Evolutionary conservation across 2,329 filamentous ascomycete genomes (phyloP).

Genomic region (Helotiales sp.): DNA sequence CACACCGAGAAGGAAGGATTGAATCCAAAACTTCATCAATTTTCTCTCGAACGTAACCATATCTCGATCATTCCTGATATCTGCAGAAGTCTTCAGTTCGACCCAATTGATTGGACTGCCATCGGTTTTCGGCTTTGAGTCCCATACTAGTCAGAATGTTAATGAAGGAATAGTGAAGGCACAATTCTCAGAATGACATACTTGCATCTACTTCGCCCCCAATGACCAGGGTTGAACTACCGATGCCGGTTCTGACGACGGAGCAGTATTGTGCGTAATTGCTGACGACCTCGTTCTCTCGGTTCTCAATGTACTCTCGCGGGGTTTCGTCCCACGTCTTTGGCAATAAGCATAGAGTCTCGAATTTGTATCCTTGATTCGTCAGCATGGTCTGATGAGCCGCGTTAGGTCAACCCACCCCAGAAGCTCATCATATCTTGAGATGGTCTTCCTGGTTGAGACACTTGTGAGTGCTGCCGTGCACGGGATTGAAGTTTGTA

Average conservation of each 20-base stretch:
- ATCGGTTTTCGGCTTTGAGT: conserved; percentile 67
- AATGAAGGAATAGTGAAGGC: neutral
- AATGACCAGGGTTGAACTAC: conserved; percentile 71
- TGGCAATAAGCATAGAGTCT: conserved; percentile 77
- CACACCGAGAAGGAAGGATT: conserved; percentile 91
- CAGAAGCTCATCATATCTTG: conserved; percentile 89
- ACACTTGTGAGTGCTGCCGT: conserved; percentile 52
- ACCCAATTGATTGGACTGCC: conserved; percentile 81
- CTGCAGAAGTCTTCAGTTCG: conserved; percentile 87
- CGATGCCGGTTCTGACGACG: conserved; percentile 85
- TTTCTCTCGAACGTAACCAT: conserved; percentile 81
- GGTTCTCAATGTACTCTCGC: conserved; percentile 75
- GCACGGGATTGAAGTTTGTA: conserved; percentile 65
- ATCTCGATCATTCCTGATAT: conserved; percentile 67
- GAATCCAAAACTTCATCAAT: conserved; percentile 93
- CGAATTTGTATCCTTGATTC: conserved; percentile 88
- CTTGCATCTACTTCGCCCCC: conserved; percentile 93
- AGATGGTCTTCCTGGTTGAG: conserved; percentile 55
- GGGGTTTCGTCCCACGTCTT: conserved; percentile 70
- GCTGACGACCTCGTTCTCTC: conserved; percentile 71
- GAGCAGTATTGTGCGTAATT: conserved; percentile 97
- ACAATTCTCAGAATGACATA: conserved; percentile 40
- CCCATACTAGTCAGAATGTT: conserved; percentile 63
- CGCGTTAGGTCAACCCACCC: conserved; percentile 53
- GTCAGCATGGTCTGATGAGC: conserved; percentile 4